A percentile compares a stretch with the other conserved stretches of the same genome.
phyloP scores from a whole-genome alignment of 352 stramenopile species.

The Globisporangium spiculum region DNA sequence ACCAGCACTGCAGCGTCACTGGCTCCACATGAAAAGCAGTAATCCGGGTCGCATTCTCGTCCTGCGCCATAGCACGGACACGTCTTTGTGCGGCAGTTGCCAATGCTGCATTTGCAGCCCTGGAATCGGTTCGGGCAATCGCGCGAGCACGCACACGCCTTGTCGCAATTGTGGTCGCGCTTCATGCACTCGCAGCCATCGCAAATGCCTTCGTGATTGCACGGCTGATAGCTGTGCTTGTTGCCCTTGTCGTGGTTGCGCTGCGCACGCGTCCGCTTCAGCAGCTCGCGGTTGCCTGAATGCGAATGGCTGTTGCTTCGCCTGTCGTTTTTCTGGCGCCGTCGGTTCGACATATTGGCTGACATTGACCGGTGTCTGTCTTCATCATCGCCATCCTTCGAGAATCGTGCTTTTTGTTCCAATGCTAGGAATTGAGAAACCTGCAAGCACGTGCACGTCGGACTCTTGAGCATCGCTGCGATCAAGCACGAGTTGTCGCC shows the following conservation, averaged over 20 bases:
- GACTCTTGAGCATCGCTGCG: constrained; percentile 34
- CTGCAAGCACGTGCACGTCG: constrained; percentile 29
- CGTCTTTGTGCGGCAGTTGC: constrained; percentile 47
- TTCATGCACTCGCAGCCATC: constrained; percentile 55
- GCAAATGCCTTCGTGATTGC: constrained; percentile 55
- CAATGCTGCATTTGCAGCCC: constrained; percentile 56
- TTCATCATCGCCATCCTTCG: background rate
- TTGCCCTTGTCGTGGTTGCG: constrained; percentile 42
- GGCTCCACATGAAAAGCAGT: constrained; percentile 66
- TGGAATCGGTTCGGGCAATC: constrained; percentile 66
- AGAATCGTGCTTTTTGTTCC: constrained; percentile 7
- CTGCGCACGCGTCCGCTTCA: constrained; percentile 35
- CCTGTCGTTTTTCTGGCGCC: constrained; percentile 20
- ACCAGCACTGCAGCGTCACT: constrained; percentile 58
- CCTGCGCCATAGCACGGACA: constrained; percentile 54
- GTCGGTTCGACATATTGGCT: constrained; percentile 12
- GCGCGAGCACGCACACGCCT: constrained; percentile 54
- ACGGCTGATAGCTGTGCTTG: constrained; percentile 59
- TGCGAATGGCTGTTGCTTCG: constrained; percentile 8
- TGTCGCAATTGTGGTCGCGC: constrained; percentile 55
- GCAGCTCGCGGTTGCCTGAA: constrained; percentile 16
- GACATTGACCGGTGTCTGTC: constrained; percentile 6
- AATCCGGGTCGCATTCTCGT: constrained; percentile 73
- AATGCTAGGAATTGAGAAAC: constrained; percentile 29
- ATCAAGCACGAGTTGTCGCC: constrained; percentile 47